Evolutionary conservation across 179 eudicot genomes (phyloP).

Genomic region (Silene noctiflora): DNA sequence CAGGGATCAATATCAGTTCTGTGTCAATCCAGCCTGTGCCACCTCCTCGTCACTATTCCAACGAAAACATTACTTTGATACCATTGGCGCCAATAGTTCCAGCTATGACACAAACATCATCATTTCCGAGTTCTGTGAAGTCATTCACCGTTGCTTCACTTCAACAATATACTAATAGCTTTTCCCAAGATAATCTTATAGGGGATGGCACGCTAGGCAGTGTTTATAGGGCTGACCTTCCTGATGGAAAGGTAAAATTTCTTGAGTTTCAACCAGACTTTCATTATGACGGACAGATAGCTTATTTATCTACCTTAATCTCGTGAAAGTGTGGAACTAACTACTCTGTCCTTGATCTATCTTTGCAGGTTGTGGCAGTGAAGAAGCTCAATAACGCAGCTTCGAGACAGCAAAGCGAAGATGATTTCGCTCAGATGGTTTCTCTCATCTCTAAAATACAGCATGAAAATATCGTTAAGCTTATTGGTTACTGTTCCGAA

Average conservation of each 20-base stretch:
- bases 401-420: constrained; percentile 42
- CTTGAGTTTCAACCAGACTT: background rate
- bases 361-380: constrained; percentile 62
- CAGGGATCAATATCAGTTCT: constrained; percentile 17
- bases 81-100: constrained; percentile 23
- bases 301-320: too few species aligned
- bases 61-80: constrained; percentile 31
- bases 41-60: constrained; percentile 42
- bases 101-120: constrained; percentile 14
- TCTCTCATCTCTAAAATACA: constrained; percentile 49
- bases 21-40: constrained; percentile 32
- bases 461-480: constrained; percentile 61
- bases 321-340: background rate
- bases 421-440: constrained; percentile 60
- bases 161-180: constrained; percentile 45
- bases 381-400: constrained; percentile 62
- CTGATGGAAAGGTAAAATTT: constrained; percentile 42
- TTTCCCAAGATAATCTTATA: constrained; percentile 45
- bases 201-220: constrained; percentile 46
- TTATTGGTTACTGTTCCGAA: constrained; percentile 74
- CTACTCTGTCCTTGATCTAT: constrained; percentile 6
- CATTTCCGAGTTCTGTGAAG: constrained; percentile 36
- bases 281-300: background rate
- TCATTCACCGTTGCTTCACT: constrained; percentile 40
- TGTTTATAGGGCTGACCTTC: constrained; percentile 45